These are phyloP conservation scores for Thoreauomyces humboldtii DNA, from an alignment of 192 early-diverging fungal genomes.

Conservation along the genomic window DNA sequence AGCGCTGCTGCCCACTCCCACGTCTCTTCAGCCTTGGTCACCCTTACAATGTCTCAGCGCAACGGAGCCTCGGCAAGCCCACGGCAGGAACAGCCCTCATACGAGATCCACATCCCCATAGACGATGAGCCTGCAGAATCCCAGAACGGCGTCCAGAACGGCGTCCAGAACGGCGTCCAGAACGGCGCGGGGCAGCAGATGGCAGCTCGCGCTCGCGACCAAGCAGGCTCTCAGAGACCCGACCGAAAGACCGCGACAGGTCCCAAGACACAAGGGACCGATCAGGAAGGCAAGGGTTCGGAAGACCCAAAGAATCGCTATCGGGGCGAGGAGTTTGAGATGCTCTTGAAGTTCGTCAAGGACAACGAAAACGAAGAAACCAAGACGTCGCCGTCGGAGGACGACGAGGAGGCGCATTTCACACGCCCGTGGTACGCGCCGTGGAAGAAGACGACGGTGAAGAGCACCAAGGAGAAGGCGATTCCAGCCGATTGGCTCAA, in stretches of 20 bases:
- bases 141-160: too few relatives aligned
- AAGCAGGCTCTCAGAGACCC: too few relatives aligned
- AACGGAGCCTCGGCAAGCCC: not conserved
- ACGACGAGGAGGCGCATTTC: not conserved
- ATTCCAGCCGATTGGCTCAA: too few relatives aligned
- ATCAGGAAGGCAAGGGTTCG: too few relatives aligned
- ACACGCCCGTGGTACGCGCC: not conserved
- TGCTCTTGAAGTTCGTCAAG: not conserved
- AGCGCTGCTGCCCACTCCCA: too few relatives aligned
- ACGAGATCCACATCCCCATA: not conserved
- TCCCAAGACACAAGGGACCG: too few relatives aligned
- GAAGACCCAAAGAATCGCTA: not conserved
- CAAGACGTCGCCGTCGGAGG: not conserved
- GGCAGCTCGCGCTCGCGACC: too few relatives aligned
- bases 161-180: too few relatives aligned
- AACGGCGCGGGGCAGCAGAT: too few relatives aligned
- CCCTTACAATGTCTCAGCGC: too few relatives aligned
- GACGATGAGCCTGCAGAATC: not conserved
- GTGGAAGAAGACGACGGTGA: not conserved
- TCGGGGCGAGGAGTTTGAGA: not conserved
- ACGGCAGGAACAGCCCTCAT: not conserved
- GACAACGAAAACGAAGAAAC: not conserved
- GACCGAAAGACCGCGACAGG: too few relatives aligned
- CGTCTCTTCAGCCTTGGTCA: too few relatives aligned
- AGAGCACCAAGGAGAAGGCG: not conserved